Percentiles rank a stretch among this genome's conserved stretches.
Evolutionary conservation across 2,329 filamentous ascomycete species (phyloP).

Genomic region (Trichoderma koningiopsis): DNA sequence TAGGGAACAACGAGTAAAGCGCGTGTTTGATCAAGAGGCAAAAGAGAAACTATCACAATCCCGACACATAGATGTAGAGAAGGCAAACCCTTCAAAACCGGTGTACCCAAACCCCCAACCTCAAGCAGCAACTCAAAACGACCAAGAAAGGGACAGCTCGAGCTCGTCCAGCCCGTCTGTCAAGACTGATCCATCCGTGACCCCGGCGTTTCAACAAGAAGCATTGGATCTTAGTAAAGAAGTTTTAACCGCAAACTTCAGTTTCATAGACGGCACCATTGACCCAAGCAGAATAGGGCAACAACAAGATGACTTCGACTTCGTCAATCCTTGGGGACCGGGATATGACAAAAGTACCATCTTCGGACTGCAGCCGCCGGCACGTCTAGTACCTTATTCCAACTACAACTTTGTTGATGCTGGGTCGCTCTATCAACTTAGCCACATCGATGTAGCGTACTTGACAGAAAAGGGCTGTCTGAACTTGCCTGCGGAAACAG

Average conservation of each 20-base stretch:
- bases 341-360: neutral
- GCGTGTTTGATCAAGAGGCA: constrained; percentile 16
- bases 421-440: constrained; percentile 9
- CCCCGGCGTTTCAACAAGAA: constrained; percentile 4
- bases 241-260: neutral
- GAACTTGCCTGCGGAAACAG: neutral
- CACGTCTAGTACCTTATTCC: neutral
- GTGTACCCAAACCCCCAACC: neutral
- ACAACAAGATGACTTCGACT: neutral
- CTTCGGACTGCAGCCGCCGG: neutral
- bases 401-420: constrained; percentile 22
- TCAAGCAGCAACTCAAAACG: neutral
- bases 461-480: constrained; percentile 18
- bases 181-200: neutral
- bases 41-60: neutral
- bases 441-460: constrained; percentile 14
- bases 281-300: neutral
- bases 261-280: neutral
- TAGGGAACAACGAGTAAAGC: constrained; percentile 21
- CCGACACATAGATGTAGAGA: neutral
- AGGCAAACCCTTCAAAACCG: neutral
- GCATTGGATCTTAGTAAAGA: neutral
- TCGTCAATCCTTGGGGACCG: neutral
- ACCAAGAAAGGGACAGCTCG: neutral
- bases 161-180: neutral